Conservation (phyloP, 257 asterid genomes). For the Cynanchum wilfordii region DNA sequence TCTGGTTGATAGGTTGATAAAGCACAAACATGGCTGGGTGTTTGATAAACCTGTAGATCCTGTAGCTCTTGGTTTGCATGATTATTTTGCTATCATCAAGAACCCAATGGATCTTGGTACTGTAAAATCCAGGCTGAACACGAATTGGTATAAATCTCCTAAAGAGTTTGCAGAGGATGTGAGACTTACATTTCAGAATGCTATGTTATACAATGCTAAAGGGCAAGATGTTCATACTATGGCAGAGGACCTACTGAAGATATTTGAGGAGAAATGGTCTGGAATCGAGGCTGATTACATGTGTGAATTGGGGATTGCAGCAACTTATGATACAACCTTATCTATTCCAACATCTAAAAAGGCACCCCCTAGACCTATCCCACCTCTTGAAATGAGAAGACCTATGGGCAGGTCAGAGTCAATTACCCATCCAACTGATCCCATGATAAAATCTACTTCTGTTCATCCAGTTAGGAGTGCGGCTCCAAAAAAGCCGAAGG, state of each 20-base stretch:
- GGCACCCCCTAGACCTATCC: constrained; percentile 35
- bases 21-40: constrained; percentile 95
- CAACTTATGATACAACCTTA: constrained; percentile 39
- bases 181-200: constrained; percentile 71
- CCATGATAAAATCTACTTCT: constrained; percentile 32
- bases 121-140: constrained; percentile 53
- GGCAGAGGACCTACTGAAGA: constrained; percentile 67
- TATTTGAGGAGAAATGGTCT: constrained; percentile 69
- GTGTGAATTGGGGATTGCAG: constrained; percentile 35
- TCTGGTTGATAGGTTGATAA: constrained; percentile 70
- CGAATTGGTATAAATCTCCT: constrained; percentile 62
- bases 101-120: constrained; percentile 85
- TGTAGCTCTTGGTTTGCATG: constrained; percentile 68
- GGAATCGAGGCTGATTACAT: constrained; percentile 51
- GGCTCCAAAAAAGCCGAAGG: constrained; percentile 78
- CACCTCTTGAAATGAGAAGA: constrained; percentile 32
- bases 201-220: constrained; percentile 76
- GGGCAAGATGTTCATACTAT: constrained; percentile 78
- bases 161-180: constrained; percentile 80
- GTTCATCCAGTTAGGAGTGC: constrained; percentile 43
- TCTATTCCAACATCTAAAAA: constrained; percentile 51
- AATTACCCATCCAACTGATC: constrained; percentile 28
- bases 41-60: constrained; percentile 76
- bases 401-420: constrained; percentile 36
- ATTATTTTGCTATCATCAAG: constrained; percentile 64